Conservation (phyloP, 2,329 filamentous ascomycete species). For the Colletotrichum tropicicola region DNA sequence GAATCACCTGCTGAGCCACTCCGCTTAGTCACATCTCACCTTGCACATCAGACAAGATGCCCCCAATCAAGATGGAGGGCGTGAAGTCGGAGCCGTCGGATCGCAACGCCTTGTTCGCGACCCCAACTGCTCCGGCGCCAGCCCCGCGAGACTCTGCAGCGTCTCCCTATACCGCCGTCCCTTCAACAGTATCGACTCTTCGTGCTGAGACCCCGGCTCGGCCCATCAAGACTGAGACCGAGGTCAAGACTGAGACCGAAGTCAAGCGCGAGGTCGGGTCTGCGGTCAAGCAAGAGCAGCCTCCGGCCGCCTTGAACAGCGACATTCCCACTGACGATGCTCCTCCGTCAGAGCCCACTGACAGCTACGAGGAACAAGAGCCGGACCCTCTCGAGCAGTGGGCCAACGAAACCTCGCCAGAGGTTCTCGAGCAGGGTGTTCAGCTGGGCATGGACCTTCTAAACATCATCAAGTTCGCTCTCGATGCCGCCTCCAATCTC, state of each 20-base stretch:
- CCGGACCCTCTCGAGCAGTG: constrained; percentile 4
- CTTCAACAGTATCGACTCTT: not conserved
- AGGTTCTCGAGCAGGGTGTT: constrained; percentile 13
- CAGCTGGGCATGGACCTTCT: constrained; percentile 13
- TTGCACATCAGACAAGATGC: not conserved
- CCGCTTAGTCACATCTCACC: not conserved
- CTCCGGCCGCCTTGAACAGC: not conserved
- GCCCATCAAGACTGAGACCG: not conserved
- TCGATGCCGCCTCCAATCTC: not conserved
- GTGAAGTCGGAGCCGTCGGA: not conserved
- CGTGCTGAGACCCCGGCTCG: no score
- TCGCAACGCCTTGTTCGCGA: not conserved
- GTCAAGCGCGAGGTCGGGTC: no score
- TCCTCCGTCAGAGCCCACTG: not conserved
- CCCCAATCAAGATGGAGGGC: constrained; percentile 3
- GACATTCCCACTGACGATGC: no score
- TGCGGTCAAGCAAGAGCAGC: not conserved
- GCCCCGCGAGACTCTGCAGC: no score
- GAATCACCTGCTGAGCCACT: not conserved
- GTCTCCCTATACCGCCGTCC: not conserved
- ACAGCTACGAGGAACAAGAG: not conserved
- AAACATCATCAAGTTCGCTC: constrained; percentile 3
- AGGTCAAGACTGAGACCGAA: not conserved
- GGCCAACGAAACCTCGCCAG: constrained; percentile 3
- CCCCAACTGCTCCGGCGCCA: not conserved